These are phyloP conservation scores for Gastrolobium bilobum DNA, from an alignment of 306 rosid species.

Conservation along the genomic window DNA sequence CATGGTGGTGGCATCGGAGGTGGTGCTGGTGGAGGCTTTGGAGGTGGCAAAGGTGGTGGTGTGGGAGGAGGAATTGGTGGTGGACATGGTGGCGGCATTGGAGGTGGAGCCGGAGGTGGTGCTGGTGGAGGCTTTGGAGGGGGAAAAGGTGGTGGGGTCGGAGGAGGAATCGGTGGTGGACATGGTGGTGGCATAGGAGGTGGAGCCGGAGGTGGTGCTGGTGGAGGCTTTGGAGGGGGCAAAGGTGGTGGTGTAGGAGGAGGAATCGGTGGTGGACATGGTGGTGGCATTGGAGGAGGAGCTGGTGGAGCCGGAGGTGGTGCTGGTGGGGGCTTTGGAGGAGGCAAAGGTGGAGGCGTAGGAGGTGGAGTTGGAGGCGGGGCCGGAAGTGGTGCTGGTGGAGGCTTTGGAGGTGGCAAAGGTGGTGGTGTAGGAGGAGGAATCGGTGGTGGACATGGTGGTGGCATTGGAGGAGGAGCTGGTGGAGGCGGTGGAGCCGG, in stretches of 20 bases:
- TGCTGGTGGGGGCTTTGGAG: neutral
- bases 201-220: neutral
- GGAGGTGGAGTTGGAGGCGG: neutral
- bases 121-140: slow-evolving; percentile 9
- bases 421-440: neutral
- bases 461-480: neutral
- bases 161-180: neutral
- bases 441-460: neutral
- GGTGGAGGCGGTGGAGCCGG: neutral
- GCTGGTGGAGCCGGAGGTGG: neutral
- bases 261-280: neutral
- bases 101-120: neutral
- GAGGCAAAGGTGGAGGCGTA: neutral
- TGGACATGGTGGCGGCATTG: neutral
- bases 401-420: slow-evolving; percentile 10
- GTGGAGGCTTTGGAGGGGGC: neutral
- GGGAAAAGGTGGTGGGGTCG: slow-evolving; percentile 18
- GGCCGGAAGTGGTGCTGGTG: slow-evolving; percentile 24
- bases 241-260: slow-evolving; percentile 15
- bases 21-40: neutral
- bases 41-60: slow-evolving; percentile 15
- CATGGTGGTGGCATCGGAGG: too few relatives aligned
- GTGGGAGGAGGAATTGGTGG: slow-evolving; percentile 5
- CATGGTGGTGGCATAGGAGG: neutral
- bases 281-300: neutral